These are phyloP conservation scores for Nemania serpens DNA, from an alignment of 2,329 filamentous ascomycete species.

Conservation along the genomic window DNA sequence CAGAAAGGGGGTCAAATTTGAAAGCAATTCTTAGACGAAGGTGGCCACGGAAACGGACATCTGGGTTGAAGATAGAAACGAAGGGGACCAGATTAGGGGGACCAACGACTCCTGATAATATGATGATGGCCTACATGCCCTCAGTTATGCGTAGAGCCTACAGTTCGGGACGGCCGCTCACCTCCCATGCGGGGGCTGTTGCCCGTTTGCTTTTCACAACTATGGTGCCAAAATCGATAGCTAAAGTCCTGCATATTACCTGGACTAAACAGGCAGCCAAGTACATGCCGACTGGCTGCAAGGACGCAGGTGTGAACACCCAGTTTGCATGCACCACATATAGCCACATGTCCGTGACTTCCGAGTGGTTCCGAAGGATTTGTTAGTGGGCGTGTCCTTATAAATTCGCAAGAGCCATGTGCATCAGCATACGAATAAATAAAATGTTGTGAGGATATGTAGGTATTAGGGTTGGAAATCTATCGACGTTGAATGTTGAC, in stretches of 20 bases:
- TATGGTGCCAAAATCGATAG: neutral
- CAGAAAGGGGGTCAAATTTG: too few species aligned
- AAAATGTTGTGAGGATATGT: neutral
- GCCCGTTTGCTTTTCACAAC: neutral
- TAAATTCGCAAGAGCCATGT: neutral
- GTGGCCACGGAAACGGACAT: neutral
- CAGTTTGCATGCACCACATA: neutral
- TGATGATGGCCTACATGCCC: neutral
- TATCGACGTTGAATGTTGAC: too few species aligned
- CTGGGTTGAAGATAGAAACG: neutral
- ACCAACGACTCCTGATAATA: neutral
- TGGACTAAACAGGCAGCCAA: neutral
- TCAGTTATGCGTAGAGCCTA: neutral
- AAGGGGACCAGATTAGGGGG: neutral
- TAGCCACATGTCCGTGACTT: neutral
- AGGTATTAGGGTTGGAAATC: neutral
- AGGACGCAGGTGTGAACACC: neutral
- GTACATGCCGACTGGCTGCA: neutral
- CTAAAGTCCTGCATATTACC: neutral
- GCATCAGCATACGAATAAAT: neutral
- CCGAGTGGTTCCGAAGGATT: neutral
- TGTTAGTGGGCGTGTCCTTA: neutral
- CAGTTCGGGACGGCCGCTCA: neutral
- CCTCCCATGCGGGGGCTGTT: neutral
- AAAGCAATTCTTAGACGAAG: neutral